Conservation (phyloP, 1,284 basidiomycete genomes). For the Wallemia hederae region DNA sequence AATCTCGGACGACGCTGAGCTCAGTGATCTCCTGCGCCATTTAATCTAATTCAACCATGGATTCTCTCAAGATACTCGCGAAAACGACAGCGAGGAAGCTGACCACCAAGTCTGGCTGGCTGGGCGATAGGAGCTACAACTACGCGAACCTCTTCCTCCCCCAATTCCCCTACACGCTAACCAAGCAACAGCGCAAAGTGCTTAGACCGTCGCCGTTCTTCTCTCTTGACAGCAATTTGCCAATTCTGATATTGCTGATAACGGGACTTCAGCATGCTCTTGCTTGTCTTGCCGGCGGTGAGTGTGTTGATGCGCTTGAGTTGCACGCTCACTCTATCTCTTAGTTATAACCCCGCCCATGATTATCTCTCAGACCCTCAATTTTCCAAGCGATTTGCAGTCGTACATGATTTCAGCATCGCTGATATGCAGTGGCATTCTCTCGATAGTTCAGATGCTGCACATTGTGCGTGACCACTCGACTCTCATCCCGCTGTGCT, state of each 20-base stretch:
- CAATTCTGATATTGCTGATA: conserved; percentile 33
- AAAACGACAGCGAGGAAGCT: conserved; percentile 6
- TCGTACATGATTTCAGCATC: conserved; percentile 56
- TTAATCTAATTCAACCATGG: no score
- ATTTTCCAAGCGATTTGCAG: conserved; percentile 19
- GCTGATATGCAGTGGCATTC: conserved; percentile 38
- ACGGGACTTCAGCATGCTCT: conserved; percentile 19
- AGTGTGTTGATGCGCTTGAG: conserved; percentile 8
- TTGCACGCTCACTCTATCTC: conserved; percentile 16
- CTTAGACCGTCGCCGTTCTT: conserved; percentile 31
- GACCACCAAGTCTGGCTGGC: conserved; percentile 27
- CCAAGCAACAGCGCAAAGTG: background rate
- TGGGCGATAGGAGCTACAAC: conserved; percentile 44
- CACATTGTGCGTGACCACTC: no score
- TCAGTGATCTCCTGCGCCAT: no score
- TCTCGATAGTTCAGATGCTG: conserved; percentile 17
- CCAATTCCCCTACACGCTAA: background rate
- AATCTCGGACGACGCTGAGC: no score
- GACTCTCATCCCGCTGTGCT: no score
- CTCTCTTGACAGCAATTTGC: conserved; percentile 34
- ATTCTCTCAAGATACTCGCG: no score
- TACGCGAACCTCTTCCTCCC: conserved; percentile 18
- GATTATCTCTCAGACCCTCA: conserved; percentile 37
- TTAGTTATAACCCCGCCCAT: conserved; percentile 26
- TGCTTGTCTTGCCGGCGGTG: background rate